Evolutionary conservation across 2,329 filamentous ascomycete genomes (phyloP), one percentile per base, ranked within the genome.

Genomic region (Penicillium olsonii): DNA sequence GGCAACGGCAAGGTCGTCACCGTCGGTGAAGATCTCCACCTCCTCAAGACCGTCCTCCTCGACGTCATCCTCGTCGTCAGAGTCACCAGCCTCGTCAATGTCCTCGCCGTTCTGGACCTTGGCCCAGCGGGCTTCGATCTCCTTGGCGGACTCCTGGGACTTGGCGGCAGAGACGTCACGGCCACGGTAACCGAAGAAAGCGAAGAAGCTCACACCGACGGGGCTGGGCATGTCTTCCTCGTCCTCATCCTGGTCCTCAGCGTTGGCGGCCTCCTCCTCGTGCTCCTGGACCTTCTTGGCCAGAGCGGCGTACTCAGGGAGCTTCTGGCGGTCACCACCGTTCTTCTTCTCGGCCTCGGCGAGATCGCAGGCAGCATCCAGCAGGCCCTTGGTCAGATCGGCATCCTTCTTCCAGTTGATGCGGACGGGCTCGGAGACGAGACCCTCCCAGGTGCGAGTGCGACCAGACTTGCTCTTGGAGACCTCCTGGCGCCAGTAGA

Each of bases 401-500:
- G 88, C 88, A 65, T 82, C 87, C 66, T 83, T 83, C 82, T 91
- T 94, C 91, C 90, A 95, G 67, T 84, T 79, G 72, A 97, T 92
- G 60, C 85, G 80, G 58, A 96, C 89, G 5, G 92, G 92, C 76
- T 95, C 90, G 19, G 87, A 92, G 49, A 96, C 90, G 27, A 95
- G 80, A 29, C 89, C 89, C 29, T 81, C 78, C 83, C 84, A 91
- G 54, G 64, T 82, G 80, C 66, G 86, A 81, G 67, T 63, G 60
- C 64, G 69, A 35, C 66, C 72, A 42, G 57, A 63, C 26, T 64
- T 43, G 17, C 61, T 66, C 50, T 79, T 81, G 52, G 81, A 53
- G 39, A 70, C 54, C 50, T 71, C 78, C 68, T 81, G 81, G 59
- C 92, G 85, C 79, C 87, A 90, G 82, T 87, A 92, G 75, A 97